Percentiles rank a stretch among this genome's conserved stretches.
Evolutionary conservation across 2,329 filamentous ascomycete species (phyloP).

Genomic region (Drechslera avenae): DNA sequence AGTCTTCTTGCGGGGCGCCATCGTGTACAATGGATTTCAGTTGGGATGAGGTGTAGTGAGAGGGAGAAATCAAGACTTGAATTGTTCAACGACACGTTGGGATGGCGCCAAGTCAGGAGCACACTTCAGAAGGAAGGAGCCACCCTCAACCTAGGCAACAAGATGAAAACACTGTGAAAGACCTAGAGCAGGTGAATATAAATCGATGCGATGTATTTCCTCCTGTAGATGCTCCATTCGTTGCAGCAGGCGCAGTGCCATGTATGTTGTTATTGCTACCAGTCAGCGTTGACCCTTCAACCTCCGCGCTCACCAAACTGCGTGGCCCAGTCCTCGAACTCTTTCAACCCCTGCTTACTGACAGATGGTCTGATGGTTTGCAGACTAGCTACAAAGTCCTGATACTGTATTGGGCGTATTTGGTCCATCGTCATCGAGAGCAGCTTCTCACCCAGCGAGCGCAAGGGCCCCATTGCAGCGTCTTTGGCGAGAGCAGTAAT

Average conservation of each 20-base stretch:
- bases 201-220: too few relatives aligned
- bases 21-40: constrained; percentile 7
- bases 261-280: neutral
- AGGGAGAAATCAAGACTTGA: neutral
- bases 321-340: constrained; percentile 92
- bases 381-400: constrained; percentile 85
- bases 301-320: constrained; percentile 93
- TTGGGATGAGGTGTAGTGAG: neutral
- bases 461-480: constrained; percentile 93
- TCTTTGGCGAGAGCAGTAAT: constrained; percentile 97
- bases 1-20: constrained; percentile 48
- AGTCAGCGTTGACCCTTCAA: constrained; percentile 49
- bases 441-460: constrained; percentile 86
- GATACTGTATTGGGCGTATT: constrained; percentile 81
- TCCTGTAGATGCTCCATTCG: neutral
- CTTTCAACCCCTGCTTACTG: constrained; percentile 78
- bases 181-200: neutral
- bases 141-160: constrained; percentile 12
- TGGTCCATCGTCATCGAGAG: constrained; percentile 93
- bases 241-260: neutral
- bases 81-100: neutral
- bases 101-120: constrained; percentile 8
- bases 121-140: constrained; percentile 16
- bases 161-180: neutral
- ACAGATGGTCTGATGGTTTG: constrained; percentile 88